A percentile compares a stretch with the other conserved stretches of the same genome.
phyloP scores from a whole-genome alignment of 176 grass and related monocot species.

The Aegilops sharonensis region DNA sequence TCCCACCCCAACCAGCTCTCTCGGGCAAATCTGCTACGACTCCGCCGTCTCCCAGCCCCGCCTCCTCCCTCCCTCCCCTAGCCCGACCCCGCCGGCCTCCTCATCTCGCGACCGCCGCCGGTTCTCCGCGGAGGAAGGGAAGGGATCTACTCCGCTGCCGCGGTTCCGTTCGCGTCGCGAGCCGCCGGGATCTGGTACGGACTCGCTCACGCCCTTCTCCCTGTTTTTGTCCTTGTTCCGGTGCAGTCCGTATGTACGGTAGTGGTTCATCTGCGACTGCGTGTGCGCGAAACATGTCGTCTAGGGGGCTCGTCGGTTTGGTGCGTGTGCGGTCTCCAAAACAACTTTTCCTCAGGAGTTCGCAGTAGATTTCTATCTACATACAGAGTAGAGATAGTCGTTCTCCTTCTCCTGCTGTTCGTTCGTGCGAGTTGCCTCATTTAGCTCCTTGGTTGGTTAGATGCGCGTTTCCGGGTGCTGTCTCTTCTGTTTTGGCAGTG shows the following conservation, averaged over 20 bases:
- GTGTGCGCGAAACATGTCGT: no score
- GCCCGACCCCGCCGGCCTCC: background rate
- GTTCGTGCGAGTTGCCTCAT: background rate
- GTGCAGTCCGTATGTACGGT: no score
- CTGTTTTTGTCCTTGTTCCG: background rate
- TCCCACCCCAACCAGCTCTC: background rate
- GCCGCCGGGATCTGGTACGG: conserved; percentile 9
- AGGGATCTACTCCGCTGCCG: background rate
- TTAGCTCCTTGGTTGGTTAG: no score
- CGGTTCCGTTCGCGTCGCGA: background rate
- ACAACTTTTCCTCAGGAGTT: no score
- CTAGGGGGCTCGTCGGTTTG: no score
- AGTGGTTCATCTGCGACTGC: no score
- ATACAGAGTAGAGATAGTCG: background rate
- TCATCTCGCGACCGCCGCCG: no score
- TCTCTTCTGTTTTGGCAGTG: background rate
- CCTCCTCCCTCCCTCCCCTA: no score
- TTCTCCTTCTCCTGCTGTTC: background rate
- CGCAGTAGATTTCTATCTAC: no score
- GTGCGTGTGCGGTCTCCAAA: no score
- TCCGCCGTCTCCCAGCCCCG: background rate
- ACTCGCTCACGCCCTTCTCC: rapidly evolving
- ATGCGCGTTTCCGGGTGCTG: background rate
- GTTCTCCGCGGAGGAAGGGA: background rate
- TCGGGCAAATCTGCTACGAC: background rate